Evolutionary conservation across 164 flowering plant genomes (phyloP).

Genomic region (Tetracentron sinense): DNA sequence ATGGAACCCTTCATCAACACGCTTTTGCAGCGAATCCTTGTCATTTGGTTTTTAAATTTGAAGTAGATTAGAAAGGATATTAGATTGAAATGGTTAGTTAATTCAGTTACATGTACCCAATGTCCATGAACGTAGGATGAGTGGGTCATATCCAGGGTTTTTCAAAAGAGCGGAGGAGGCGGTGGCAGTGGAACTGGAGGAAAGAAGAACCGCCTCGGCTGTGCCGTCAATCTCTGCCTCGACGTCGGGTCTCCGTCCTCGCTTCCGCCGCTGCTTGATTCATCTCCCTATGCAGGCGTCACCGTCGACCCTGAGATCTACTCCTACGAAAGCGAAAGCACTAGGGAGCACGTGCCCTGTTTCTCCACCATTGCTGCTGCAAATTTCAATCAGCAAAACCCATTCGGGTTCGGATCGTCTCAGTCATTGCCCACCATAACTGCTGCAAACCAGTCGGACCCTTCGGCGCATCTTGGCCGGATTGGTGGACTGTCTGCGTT

Average conservation of each 20-base stretch:
- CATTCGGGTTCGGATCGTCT: conserved; percentile 9
- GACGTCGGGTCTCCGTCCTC: conserved; percentile 26
- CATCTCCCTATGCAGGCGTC: conserved; percentile 12
- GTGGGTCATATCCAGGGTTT: conserved; percentile 88
- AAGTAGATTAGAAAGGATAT: too few species aligned
- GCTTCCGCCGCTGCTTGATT: conserved; percentile 30
- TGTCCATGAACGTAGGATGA: conserved; percentile 49
- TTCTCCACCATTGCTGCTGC: conserved; percentile 60
- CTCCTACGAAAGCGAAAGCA: conserved; percentile 37
- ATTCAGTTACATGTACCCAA: neutral
- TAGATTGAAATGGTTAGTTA: neutral
- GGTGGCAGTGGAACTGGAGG: conserved; percentile 11
- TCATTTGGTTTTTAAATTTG: neutral
- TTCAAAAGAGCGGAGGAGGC: conserved; percentile 37
- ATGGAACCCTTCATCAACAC: too few species aligned
- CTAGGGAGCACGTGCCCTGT: conserved; percentile 94
- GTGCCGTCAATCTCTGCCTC: neutral
- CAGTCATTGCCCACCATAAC: conserved; percentile 9
- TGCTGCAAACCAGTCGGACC: neutral
- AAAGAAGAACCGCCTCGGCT: conserved; percentile 14
- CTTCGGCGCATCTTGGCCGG: conserved; percentile 9
- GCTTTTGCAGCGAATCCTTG: neutral
- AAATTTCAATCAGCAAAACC: conserved; percentile 9
- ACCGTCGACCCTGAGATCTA: conserved; percentile 26
- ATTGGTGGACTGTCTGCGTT: conserved; percentile 32